phyloP scores from a whole-genome alignment of 192 early-diverging fungal genomes.

The Pilobolus umbonatus region DNA sequence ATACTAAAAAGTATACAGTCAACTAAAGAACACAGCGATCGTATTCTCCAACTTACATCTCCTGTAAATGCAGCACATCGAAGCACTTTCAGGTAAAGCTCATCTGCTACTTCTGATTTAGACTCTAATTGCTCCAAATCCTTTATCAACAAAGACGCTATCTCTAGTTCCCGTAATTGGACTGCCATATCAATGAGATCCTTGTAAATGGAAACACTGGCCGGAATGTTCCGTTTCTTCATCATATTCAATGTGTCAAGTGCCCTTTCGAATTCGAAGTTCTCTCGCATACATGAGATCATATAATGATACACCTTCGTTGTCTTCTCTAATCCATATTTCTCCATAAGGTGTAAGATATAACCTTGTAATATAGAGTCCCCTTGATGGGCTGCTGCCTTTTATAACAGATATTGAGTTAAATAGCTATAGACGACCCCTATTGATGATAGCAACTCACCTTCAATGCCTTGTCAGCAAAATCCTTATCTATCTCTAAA shows the following conservation, averaged over 20 bases:
- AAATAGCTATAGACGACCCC: not conserved
- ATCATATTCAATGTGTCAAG: conserved; percentile 42
- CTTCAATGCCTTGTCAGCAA: conserved; percentile 31
- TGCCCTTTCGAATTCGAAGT: conserved; percentile 42
- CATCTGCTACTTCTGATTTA: conserved; percentile 17
- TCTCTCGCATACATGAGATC: conserved; percentile 36
- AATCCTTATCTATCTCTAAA: conserved; percentile 12
- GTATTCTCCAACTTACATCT: conserved; percentile 26
- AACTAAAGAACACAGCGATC: not conserved
- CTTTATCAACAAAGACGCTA: conserved; percentile 36
- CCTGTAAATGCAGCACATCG: conserved; percentile 34
- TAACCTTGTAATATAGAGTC: conserved; percentile 14
- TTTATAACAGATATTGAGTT: not conserved
- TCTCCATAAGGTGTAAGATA: conserved; percentile 11
- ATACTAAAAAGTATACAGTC: conserved; percentile 32
- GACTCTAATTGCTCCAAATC: conserved; percentile 30
- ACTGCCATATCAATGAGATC: conserved; percentile 33
- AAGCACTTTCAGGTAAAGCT: conserved; percentile 33
- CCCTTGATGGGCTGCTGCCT: conserved; percentile 4
- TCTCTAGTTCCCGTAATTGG: conserved; percentile 22
- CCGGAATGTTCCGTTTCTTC: conserved; percentile 28
- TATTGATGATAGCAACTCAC: conserved; percentile 19
- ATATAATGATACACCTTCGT: conserved; percentile 31
- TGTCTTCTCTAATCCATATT: not conserved
- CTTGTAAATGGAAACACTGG: conserved; percentile 24